Conservation (phyloP, 768 basidiomycete genomes). For the Leccinum uliginosum region DNA sequence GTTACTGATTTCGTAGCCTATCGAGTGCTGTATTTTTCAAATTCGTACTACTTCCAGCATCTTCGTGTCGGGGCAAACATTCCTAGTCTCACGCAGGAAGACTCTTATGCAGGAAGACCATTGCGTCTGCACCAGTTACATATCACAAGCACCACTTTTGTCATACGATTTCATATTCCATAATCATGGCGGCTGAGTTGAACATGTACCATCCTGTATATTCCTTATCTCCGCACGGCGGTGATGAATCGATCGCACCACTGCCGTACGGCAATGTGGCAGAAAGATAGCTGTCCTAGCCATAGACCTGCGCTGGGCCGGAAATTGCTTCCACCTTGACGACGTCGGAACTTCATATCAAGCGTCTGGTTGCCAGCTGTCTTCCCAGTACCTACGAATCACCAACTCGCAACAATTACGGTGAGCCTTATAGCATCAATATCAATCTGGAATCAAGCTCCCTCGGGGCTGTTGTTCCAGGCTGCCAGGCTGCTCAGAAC, state of each 20-base stretch:
- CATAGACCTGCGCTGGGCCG: not conserved
- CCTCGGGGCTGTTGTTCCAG: not conserved
- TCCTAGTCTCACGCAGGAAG: too few relatives aligned
- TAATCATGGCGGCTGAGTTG: not conserved
- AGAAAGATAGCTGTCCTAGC: not conserved
- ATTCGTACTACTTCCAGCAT: too few relatives aligned
- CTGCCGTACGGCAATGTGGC: not conserved
- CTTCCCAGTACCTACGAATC: not conserved
- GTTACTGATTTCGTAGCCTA: not conserved
- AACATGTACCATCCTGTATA: not conserved
- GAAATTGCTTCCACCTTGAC: not conserved
- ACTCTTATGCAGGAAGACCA: too few relatives aligned
- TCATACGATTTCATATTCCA: not conserved
- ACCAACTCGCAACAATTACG: too few relatives aligned
- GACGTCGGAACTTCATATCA: not conserved
- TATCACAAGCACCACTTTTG: too few relatives aligned
- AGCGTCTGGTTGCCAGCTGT: not conserved
- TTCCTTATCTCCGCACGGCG: not conserved
- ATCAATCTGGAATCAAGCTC: not conserved
- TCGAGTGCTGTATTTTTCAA: not conserved
- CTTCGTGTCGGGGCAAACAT: too few relatives aligned
- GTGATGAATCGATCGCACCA: not conserved
- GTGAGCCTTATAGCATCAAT: not conserved
- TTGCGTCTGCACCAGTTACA: too few relatives aligned
- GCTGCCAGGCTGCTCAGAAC: not conserved